Conservation (phyloP, 768 basidiomycete genomes). For the Kwoniella pini region DNA sequence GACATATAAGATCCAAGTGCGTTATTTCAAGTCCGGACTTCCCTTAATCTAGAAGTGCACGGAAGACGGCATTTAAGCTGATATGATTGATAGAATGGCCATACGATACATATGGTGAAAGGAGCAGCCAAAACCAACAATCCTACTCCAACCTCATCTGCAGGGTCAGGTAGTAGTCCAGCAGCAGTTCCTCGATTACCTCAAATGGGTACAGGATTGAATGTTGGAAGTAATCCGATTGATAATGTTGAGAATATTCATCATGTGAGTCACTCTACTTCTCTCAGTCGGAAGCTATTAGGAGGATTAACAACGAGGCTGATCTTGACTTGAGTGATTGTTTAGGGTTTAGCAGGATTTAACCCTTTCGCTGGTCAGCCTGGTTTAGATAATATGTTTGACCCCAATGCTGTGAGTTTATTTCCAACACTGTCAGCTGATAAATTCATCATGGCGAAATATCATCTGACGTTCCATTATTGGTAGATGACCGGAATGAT, state of each 20-base stretch:
- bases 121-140: constrained; percentile 65
- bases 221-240: constrained; percentile 69
- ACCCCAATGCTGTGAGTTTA: constrained; percentile 85
- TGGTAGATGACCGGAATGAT: constrained; percentile 84
- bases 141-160: constrained; percentile 53
- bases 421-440: neutral
- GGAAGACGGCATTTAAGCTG: no score
- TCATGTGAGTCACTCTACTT: no score
- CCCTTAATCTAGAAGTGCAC: neutral
- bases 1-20: constrained; percentile 82
- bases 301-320: no score
- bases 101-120: constrained; percentile 94
- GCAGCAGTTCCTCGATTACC: constrained; percentile 60
- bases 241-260: constrained; percentile 46
- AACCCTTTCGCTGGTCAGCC: constrained; percentile 87
- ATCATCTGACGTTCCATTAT: no score
- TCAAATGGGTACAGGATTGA: constrained; percentile 88
- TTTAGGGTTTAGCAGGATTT: constrained; percentile 56
- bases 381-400: constrained; percentile 77
- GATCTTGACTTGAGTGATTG: neutral
- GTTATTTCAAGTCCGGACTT: constrained; percentile 5
- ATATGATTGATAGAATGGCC: constrained; percentile 55
- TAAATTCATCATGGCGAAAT: no score
- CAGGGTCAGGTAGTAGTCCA: constrained; percentile 60
- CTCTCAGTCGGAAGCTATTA: no score